Percentiles rank a stretch among this genome's conserved stretches.
Conservation (phyloP, 2,329 filamentous ascomycete genomes). For the Dryadomyces quercivorus region DNA sequence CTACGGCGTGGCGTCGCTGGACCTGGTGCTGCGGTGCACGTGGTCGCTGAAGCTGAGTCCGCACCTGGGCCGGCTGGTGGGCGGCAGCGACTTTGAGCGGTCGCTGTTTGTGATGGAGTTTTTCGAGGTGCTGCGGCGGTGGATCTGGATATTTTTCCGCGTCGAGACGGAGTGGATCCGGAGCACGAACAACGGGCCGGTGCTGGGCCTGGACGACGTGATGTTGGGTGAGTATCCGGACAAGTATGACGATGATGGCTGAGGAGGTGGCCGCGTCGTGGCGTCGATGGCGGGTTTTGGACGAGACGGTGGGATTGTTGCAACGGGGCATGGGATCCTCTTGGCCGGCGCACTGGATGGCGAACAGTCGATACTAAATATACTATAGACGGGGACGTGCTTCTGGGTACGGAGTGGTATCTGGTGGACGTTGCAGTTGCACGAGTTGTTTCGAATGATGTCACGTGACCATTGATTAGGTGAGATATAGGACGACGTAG, state of each 20-base stretch:
- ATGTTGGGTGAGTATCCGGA: conserved; percentile 60
- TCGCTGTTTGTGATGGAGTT: conserved; percentile 81
- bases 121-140: conserved; percentile 75
- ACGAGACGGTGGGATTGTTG: neutral
- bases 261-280: too few relatives aligned
- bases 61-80: conserved; percentile 65
- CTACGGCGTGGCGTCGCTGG: conserved; percentile 67
- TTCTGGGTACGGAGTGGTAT: too few relatives aligned
- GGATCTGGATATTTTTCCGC: conserved; percentile 96
- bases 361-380: neutral
- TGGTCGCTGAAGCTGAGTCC: conserved; percentile 84
- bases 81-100: conserved; percentile 58
- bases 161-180: conserved; percentile 87
- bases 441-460: too few relatives aligned
- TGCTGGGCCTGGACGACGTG: conserved; percentile 56
- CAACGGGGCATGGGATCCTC: too few relatives aligned
- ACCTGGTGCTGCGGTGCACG: conserved; percentile 73
- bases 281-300: too few relatives aligned
- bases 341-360: too few relatives aligned
- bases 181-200: conserved; percentile 30
- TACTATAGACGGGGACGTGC: neutral
- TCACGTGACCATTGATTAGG: too few relatives aligned
- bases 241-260: conserved; percentile 39
- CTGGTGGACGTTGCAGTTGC: too few relatives aligned
- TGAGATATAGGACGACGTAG: too few relatives aligned